Evolutionary conservation across 768 basidiomycete genomes (phyloP), one percentile per base, ranked within the genome.

Genomic region (Mycena maculata): DNA sequence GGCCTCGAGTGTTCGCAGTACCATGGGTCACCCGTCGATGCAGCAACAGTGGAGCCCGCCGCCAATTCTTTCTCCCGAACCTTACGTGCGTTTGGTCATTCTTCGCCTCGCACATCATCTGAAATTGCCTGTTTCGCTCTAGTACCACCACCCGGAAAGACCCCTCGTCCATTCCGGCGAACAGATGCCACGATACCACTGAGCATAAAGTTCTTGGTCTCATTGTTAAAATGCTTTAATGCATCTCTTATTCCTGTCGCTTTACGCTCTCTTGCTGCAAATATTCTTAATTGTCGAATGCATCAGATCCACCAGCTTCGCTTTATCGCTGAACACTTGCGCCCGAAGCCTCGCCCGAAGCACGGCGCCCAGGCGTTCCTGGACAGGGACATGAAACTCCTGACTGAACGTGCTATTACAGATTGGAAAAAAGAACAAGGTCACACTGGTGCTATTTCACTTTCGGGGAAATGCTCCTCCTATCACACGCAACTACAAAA

Each of bases 41-140:
- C 80, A 81, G 53, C 87, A 88, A 55, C 87, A 88, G 57, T 91
- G 89, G 90, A 80, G 81, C 54, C 80, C 85, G n/a, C 74, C 84
- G 41, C 81, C 85, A 22, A 70, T 85, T 55, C 86, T 89, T 70
- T 81, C 86, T 16, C 82, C 90, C 74, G 89, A 92, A 49, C 76
- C 90, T 62, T 92, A 87, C 76, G 92, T 93, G 77, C 81, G 90
- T 80, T 6, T 42, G 36, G 38, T 48, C 39, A 57, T 60, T 38
- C 15, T 22, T 13, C 22, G 3, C 23, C 36, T 10, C 13, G 2
- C n/a, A 22, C 20, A 3, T 13, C 15, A 5, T 4, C 52, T 53
- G 11, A 53, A 7, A 31, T 4, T n/a, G 33, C 30, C 18, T 42
- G 13, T 30, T 49, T 52, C 15, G 7, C 11, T 36, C 13, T 13